Conservation (phyloP, 495 filamentous ascomycete species). For the Hypoxylon rickii region DNA sequence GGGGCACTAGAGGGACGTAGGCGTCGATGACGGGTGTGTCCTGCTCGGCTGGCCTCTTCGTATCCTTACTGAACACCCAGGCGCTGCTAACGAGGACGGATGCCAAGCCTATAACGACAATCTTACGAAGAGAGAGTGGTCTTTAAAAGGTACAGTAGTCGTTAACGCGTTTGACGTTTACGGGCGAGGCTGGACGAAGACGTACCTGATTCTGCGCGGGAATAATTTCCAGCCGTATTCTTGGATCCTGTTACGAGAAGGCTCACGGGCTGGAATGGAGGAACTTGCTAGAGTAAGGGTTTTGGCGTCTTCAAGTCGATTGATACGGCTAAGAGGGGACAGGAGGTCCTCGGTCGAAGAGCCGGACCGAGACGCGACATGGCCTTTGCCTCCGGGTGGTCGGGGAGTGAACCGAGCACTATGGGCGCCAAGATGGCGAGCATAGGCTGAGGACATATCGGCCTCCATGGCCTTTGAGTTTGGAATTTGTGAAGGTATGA, state of each 20-base stretch:
- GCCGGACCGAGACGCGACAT: conserved; percentile 22
- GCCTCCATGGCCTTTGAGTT: neutral
- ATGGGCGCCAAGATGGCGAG: conserved; percentile 20
- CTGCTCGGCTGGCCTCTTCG: conserved; percentile 1
- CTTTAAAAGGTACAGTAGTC: conserved; percentile 18
- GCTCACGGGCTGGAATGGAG: neutral
- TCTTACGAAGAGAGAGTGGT: conserved; percentile 27
- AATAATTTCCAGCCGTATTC: conserved; percentile 9
- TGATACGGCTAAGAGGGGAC: conserved; percentile 4
- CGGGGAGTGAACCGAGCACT: conserved; percentile 9
- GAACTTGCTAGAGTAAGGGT: neutral
- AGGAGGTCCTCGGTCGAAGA: conserved; percentile 23
- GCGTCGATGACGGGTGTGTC: conserved; percentile 19
- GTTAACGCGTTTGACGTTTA: conserved; percentile 29
- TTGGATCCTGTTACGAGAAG: conserved; percentile 6
- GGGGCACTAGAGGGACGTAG: conserved; percentile 30
- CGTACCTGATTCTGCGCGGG: conserved; percentile 20
- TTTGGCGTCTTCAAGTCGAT: conserved; percentile 2
- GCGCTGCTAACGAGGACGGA: conserved; percentile 18
- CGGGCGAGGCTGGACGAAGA: neutral
- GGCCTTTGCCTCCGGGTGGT: conserved; percentile 9
- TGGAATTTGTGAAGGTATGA: neutral
- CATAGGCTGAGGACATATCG: conserved; percentile 24
- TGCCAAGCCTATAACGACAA: conserved; percentile 16
- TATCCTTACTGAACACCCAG: conserved; percentile 23